phyloP scores from a whole-genome alignment of 1,139 yeast genomes.

The Zygotorulaspora mrakii region DNA sequence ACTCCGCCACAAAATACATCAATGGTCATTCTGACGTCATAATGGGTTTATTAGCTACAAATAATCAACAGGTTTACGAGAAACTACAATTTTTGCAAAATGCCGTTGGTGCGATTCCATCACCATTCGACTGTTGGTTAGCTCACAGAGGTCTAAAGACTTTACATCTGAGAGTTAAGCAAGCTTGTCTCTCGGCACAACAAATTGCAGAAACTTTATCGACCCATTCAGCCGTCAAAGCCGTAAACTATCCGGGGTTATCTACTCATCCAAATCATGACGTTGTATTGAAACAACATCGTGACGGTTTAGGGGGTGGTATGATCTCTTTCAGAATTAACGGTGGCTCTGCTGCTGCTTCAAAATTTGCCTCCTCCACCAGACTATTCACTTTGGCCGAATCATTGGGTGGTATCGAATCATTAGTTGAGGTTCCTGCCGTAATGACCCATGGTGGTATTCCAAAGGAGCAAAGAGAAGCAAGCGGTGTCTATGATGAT shows the following conservation, averaged over 20 bases:
- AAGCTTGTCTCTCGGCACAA: constrained; percentile 63
- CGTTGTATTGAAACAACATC: constrained; percentile 70
- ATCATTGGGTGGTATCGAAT: constrained; percentile 87
- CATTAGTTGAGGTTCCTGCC: constrained; percentile 84
- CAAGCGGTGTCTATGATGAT: constrained; percentile 78
- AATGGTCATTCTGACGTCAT: constrained; percentile 93
- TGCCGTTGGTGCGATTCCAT: constrained; percentile 85
- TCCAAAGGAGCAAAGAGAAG: constrained; percentile 75
- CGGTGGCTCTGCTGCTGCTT: constrained; percentile 78
- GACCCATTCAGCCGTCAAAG: constrained; percentile 48
- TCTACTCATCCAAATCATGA: constrained; percentile 59
- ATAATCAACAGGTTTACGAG: constrained; percentile 57
- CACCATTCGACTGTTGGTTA: constrained; percentile 89
- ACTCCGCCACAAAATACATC: constrained; percentile 86
- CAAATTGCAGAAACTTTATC: constrained; percentile 67
- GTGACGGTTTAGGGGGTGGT: constrained; percentile 87
- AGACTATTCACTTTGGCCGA: constrained; percentile 82
- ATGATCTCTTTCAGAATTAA: constrained; percentile 83
- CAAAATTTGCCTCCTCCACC: constrained; percentile 68
- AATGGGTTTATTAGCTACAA: constrained; percentile 78
- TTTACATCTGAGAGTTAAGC: constrained; percentile 72
- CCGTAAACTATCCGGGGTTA: constrained; percentile 82
- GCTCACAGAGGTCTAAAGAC: constrained; percentile 92
- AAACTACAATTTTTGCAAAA: constrained; percentile 74
- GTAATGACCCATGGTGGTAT: constrained; percentile 93